phyloP scores from a whole-genome alignment of 1,284 basidiomycete species.

The Malassezia arunalokei region DNA sequence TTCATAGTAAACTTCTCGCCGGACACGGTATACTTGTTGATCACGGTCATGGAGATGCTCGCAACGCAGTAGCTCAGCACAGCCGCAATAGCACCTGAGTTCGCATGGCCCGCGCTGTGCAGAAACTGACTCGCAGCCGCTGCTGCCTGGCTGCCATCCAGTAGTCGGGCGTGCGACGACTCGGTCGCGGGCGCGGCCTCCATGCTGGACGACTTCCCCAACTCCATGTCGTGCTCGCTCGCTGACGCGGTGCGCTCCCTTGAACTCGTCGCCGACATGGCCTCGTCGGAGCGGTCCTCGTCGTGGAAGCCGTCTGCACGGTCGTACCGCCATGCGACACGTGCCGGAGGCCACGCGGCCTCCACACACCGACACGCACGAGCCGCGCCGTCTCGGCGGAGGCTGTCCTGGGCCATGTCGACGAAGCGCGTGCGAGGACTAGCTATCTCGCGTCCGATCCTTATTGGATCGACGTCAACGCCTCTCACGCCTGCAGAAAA shows the following conservation, averaged over 20 bases:
- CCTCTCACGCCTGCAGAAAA: constrained; percentile 68
- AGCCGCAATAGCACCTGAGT: constrained; percentile 54
- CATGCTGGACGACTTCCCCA: neutral
- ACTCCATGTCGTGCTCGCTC: constrained; percentile 11
- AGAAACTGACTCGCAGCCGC: neutral
- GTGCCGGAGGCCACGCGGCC: too few relatives aligned
- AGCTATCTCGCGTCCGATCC: constrained; percentile 65
- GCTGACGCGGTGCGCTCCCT: neutral
- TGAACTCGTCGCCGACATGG: neutral
- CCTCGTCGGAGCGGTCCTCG: neutral
- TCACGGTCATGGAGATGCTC: constrained; percentile 92
- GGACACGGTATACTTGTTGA: constrained; percentile 95
- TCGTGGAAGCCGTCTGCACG: too few relatives aligned
- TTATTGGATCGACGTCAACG: constrained; percentile 88
- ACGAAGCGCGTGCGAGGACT: neutral
- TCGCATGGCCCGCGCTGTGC: neutral
- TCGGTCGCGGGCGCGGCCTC: constrained; percentile 10
- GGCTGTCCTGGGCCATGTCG: too few relatives aligned
- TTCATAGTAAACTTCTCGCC: constrained; percentile 92
- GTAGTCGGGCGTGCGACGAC: constrained; percentile 4
- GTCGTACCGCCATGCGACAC: too few relatives aligned
- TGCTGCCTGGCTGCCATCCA: neutral
- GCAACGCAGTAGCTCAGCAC: constrained; percentile 83
- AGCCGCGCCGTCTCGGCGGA: too few relatives aligned
- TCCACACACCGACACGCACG: too few relatives aligned